Evolutionary conservation across 192 early-diverging fungal genomes (phyloP).

Genomic region (Paraglomus brasilianum): DNA sequence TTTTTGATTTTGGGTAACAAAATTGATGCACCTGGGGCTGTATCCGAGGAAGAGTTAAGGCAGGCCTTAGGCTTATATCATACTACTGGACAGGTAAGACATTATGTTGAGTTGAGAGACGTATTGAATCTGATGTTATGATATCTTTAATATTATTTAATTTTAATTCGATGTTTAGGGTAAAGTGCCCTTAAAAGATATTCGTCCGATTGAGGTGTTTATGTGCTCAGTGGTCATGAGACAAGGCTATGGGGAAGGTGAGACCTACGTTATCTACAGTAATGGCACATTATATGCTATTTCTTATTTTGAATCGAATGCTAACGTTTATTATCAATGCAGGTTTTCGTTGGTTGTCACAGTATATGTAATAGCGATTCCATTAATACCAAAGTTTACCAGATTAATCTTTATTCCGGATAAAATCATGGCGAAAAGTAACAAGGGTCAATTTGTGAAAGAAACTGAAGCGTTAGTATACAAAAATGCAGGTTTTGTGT

Average conservation of each 20-base stretch:
- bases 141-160: slow-evolving; percentile 21
- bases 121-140: neutral
- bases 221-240: slow-evolving; percentile 99
- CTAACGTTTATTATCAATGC: slow-evolving; percentile 8
- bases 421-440: no score
- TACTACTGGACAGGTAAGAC: slow-evolving; percentile 86
- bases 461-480: no score
- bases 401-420: no score
- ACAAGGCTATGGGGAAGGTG: slow-evolving; percentile 97
- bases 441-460: no score
- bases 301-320: neutral
- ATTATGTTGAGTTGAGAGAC: slow-evolving; percentile 2
- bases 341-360: slow-evolving; percentile 85
- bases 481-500: no score
- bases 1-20: slow-evolving; percentile 99
- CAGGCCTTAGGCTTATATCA: slow-evolving; percentile 88
- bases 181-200: slow-evolving; percentile 89
- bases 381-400: no score
- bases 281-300: neutral
- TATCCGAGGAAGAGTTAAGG: slow-evolving; percentile 91
- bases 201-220: slow-evolving; percentile 97
- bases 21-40: slow-evolving; percentile 92
- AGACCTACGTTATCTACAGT: slow-evolving; percentile 26
- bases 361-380: slow-evolving; percentile 64
- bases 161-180: slow-evolving; percentile 51